Conservation (phyloP, 495 filamentous ascomycete species). For the Alectoria sarmentosa region DNA sequence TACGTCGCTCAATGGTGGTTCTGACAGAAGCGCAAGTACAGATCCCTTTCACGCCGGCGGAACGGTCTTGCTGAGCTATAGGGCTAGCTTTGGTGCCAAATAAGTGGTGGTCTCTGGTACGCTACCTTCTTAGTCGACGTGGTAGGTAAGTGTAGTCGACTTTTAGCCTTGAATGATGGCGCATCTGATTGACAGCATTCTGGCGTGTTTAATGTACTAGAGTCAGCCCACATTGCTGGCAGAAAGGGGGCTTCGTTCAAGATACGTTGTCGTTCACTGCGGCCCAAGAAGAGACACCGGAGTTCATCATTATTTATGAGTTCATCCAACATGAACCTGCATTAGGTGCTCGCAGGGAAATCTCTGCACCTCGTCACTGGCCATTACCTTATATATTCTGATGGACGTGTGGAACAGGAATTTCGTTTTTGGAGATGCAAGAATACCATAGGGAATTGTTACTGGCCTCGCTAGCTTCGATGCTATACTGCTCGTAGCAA, state of each 20-base stretch:
- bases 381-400: too few relatives aligned
- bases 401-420: not conserved
- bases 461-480: too few relatives aligned
- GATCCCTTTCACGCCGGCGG: too few relatives aligned
- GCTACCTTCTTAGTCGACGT: too few relatives aligned
- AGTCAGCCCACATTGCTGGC: not conserved
- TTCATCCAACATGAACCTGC: not conserved
- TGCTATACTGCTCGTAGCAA: too few relatives aligned
- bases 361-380: not conserved
- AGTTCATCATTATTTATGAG: not conserved
- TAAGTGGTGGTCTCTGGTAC: too few relatives aligned
- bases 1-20: not conserved
- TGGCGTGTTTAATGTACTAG: not conserved
- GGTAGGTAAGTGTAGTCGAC: too few relatives aligned
- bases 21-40: not conserved
- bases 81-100: too few relatives aligned
- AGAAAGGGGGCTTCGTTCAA: not conserved
- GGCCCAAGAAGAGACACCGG: not conserved
- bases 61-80: too few relatives aligned
- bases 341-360: not conserved
- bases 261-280: not conserved
- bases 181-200: not conserved
- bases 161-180: too few relatives aligned
- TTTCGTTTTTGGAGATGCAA: not conserved
- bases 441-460: not conserved